These are phyloP conservation scores for Pneumocystis canis DNA, from an alignment of 1,139 yeast species.

Conservation along the genomic window DNA sequence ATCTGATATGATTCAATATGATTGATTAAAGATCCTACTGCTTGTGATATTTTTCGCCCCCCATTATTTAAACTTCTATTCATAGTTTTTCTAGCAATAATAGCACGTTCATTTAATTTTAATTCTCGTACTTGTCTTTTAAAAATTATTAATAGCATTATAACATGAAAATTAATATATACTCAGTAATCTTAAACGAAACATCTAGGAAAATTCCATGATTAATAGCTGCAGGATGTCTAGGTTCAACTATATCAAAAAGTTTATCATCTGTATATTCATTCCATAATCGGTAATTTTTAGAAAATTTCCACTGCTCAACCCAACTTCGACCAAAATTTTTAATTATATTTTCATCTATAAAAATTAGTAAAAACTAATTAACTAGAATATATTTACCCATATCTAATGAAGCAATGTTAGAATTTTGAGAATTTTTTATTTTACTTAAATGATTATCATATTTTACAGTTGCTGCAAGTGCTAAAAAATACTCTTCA, in stretches of 20 bases:
- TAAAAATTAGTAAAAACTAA: not conserved
- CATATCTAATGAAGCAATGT: conserved; percentile 22
- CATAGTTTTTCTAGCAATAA: not conserved
- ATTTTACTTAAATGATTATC: conserved; percentile 38
- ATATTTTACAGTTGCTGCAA: conserved; percentile 59
- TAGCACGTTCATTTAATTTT: not conserved
- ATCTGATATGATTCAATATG: not conserved
- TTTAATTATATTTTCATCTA: conserved; percentile 15
- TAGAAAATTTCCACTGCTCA: conserved; percentile 48
- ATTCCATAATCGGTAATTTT: conserved; percentile 59
- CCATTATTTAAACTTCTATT: not conserved
- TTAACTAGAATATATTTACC: conserved; percentile 17
- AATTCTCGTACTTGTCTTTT: not conserved
- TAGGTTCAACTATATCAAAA: conserved; percentile 74
- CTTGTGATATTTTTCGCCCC: not conserved
- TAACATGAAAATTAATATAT: conserved; percentile 13
- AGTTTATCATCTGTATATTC: conserved; percentile 69
- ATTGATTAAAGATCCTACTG: not conserved
- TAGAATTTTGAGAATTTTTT: conserved; percentile 25
- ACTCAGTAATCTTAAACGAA: conserved; percentile 14
- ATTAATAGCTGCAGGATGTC: conserved; percentile 37
- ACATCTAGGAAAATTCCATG: conserved; percentile 16
- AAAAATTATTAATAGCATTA: not conserved
- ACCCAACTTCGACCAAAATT: conserved; percentile 38
- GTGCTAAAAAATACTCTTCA: conserved; percentile 73